Evolutionary conservation across 2,329 filamentous ascomycete genomes (phyloP).

Genomic region (Trichoderma sp.): DNA sequence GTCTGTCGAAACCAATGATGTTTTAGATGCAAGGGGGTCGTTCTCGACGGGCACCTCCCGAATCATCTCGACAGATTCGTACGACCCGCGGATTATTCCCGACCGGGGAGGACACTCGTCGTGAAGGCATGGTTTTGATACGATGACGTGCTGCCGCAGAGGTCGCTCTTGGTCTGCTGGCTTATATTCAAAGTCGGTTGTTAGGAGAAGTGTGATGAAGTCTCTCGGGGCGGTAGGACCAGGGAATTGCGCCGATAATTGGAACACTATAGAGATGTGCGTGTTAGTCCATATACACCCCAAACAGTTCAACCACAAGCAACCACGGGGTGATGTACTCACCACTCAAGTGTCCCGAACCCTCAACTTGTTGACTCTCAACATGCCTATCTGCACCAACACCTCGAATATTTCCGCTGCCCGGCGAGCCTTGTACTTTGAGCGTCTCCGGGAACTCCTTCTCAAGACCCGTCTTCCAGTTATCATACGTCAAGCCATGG

Average conservation of each 20-base stretch:
- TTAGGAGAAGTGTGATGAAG: conserved; percentile 77
- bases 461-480: conserved; percentile 74
- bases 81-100: conserved; percentile 78
- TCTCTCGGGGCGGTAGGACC: conserved; percentile 84
- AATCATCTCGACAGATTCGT: conserved; percentile 90
- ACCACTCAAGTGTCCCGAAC: conserved; percentile 63
- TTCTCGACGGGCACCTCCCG: conserved; percentile 68
- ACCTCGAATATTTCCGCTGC: conserved; percentile 74
- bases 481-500: conserved; percentile 70
- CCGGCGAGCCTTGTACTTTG: conserved; percentile 65
- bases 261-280: conserved; percentile 60
- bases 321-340: conserved; percentile 11
- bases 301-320: background rate
- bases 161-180: conserved; percentile 34
- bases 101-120: conserved; percentile 65
- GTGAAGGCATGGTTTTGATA: conserved; percentile 81
- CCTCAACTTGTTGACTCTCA: conserved; percentile 58
- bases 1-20: conserved; percentile 35
- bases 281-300: background rate
- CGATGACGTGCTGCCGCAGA: conserved; percentile 73
- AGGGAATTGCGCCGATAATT: conserved; percentile 85
- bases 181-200: conserved; percentile 53
- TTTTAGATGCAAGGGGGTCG: conserved; percentile 37
- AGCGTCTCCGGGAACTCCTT: conserved; percentile 78
- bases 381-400: conserved; percentile 78